Percentiles rank a stretch among this genome's conserved stretches.
phyloP scores from a whole-genome alignment of 2,329 filamentous ascomycete species.

The Fusarium anguioides region DNA sequence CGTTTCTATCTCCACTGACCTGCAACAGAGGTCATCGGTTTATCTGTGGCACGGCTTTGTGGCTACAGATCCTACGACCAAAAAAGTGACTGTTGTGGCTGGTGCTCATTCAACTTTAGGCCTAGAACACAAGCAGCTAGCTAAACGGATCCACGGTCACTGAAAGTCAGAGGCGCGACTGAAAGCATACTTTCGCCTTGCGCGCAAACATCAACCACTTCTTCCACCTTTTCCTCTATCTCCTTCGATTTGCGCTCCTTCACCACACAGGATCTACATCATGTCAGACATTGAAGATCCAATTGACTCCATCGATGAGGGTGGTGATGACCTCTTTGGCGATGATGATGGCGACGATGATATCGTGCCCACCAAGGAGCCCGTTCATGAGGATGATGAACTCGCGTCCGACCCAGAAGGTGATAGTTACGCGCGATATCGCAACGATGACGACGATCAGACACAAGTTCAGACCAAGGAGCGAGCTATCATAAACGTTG shows the following conservation, averaged over 20 bases:
- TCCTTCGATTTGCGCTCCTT: not conserved
- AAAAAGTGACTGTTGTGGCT: slow-evolving; percentile 9
- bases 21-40: slow-evolving; percentile 18
- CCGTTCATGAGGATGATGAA: slow-evolving; percentile 71
- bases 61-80: not conserved
- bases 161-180: slow-evolving; percentile 14
- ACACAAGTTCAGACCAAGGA: slow-evolving; percentile 61
- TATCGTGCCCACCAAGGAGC: slow-evolving; percentile 67
- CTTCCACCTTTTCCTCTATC: not conserved
- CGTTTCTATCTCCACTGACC: slow-evolving; percentile 21
- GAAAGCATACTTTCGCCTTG: slow-evolving; percentile 14
- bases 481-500: slow-evolving; percentile 70
- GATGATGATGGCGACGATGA: slow-evolving; percentile 71
- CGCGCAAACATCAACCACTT: slow-evolving; percentile 21
- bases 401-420: slow-evolving; percentile 63
- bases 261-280: not conserved
- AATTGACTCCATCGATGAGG: slow-evolving; percentile 64
- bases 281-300: slow-evolving; percentile 70
- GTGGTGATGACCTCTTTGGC: slow-evolving; percentile 71
- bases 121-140: slow-evolving; percentile 14
- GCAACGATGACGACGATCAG: slow-evolving; percentile 59
- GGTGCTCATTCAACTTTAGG: slow-evolving; percentile 14
- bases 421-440: slow-evolving; percentile 54
- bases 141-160: slow-evolving; percentile 4
- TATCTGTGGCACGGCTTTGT: not conserved